Conservation (phyloP, 495 filamentous ascomycete genomes). For the Lentithecium fluviatile region DNA sequence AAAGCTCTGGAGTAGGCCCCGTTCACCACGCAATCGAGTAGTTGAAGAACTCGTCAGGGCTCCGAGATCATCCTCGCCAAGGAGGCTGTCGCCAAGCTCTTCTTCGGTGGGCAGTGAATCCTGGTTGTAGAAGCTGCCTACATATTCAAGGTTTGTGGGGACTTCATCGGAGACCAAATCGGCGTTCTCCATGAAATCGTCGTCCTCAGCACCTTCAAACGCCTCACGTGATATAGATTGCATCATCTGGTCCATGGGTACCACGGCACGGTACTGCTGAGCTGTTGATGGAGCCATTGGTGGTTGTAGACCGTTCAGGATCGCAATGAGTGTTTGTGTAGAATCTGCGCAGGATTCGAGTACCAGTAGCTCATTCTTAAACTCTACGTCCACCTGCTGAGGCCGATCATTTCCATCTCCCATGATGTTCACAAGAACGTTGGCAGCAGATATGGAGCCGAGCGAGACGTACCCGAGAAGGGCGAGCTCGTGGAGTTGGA, state of each 20-base stretch:
- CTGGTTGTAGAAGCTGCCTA: conserved; percentile 62
- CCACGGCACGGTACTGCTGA: conserved; percentile 81
- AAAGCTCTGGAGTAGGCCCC: conserved; percentile 63
- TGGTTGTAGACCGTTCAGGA: conserved; percentile 77
- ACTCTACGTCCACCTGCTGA: conserved; percentile 65
- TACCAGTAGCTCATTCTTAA: conserved; percentile 81
- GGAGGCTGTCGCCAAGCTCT: conserved; percentile 50
- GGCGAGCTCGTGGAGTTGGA: conserved; percentile 65
- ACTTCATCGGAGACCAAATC: conserved; percentile 53
- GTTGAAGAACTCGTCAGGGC: conserved; percentile 41
- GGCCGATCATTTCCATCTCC: conserved; percentile 56
- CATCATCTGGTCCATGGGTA: conserved; percentile 83
- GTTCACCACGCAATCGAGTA: conserved; percentile 52
- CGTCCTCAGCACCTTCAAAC: conserved; percentile 45
- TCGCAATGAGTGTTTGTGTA: conserved; percentile 82
- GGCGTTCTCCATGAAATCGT: conserved; percentile 33
- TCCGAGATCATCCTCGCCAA: conserved; percentile 48
- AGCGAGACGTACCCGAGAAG: conserved; percentile 78
- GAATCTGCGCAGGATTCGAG: conserved; percentile 96
- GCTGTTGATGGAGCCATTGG: conserved; percentile 76
- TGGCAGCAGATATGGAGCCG: conserved; percentile 77
- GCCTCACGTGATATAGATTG: conserved; percentile 86
- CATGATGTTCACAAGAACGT: conserved; percentile 58
- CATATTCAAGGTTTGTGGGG: conserved; percentile 55
- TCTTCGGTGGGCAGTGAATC: conserved; percentile 43